Base-by-base conservation (phyloP, 1,139 yeast genomes). In the Arxiozyma bovina region DNA sequence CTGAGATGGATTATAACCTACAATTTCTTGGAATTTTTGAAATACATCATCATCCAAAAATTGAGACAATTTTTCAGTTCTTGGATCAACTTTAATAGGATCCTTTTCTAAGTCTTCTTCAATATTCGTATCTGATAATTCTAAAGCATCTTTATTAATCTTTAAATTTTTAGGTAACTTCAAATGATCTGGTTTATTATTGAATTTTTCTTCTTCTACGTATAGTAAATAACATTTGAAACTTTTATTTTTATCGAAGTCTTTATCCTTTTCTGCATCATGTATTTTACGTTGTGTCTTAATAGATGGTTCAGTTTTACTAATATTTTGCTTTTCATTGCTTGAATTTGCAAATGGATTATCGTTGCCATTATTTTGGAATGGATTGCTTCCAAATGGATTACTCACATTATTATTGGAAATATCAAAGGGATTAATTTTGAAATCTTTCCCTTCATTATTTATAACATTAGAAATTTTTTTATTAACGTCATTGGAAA, bases 1-100 rank as follows among this genome's bases (percentile, higher is more conserved):
- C 70, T 93, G 99, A 1, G 78, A 77, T 4, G 97, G 93, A 66
- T 93, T 93, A 64, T 85, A 86, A 18, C 83, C 83, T 12, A 87
- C 85, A 3, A 82, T 75, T 52, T 80, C 83, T 40, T 88, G 79
- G 68, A 93, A 93, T 55, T 82, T 80, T 65, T 87, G 91, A 71
- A 93, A 93, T 18, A 79, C 80, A 57, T 81, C 82, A 67, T 90
- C 97, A 57, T 85, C 87, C 58, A 85, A 74, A 74, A 83, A 66
- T 43, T 71, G 77, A 48, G 74, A 66, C 1, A 71, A 52, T 50
- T 65, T 70, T 51, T 70, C 77, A 8, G 73, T 71, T 38, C 73
- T 70, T n/a, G 74, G 66, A 54, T 73, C 76, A 21, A 72, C 51
- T 41, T 64, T 65, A 15, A 66, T 54, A 23, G 68, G 65, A 49